Evolutionary conservation across 768 basidiomycete genomes (phyloP).

Genomic region (Mycena haematopus): DNA sequence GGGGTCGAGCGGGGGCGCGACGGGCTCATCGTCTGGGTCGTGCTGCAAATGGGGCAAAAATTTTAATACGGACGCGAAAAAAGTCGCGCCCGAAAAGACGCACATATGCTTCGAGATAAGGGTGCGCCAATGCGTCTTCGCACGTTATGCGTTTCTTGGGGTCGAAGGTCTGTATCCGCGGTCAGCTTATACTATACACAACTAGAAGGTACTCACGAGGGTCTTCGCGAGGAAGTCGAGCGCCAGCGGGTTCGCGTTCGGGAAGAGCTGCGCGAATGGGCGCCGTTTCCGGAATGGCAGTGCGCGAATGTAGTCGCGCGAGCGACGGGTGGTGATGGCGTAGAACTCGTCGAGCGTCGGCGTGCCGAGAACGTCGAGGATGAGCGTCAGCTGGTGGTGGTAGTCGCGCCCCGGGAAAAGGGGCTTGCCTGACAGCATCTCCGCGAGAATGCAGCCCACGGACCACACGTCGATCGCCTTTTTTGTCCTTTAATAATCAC

Average conservation of each 20-base stretch:
- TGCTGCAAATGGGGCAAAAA: slow-evolving; percentile 47
- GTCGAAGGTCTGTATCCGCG: slow-evolving; percentile 78
- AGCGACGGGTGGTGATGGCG: slow-evolving; percentile 90
- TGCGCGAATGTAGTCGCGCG: slow-evolving; percentile 95
- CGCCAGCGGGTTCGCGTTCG: slow-evolving; percentile 85
- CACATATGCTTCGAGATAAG: slow-evolving; percentile 88
- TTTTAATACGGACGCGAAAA: not conserved
- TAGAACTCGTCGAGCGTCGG: slow-evolving; percentile 98
- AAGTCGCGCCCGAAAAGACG: not conserved
- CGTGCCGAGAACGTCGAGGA: slow-evolving; percentile 96
- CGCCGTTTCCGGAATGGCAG: slow-evolving; percentile 91
- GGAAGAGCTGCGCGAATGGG: slow-evolving; percentile 86
- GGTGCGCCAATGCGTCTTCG: slow-evolving; percentile 91
- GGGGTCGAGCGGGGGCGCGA: slow-evolving; percentile 92
- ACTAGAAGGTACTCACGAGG: slow-evolving; percentile 6
- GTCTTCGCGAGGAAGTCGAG: slow-evolving; percentile 55
- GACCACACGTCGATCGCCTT: slow-evolving; percentile 87
- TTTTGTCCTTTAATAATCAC: not conserved
- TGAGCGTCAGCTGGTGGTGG: slow-evolving; percentile 94
- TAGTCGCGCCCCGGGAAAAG: slow-evolving; percentile 97
- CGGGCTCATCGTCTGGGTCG: slow-evolving; percentile 96
- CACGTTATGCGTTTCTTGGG: slow-evolving; percentile 96
- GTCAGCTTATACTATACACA: slow-evolving; percentile 7
- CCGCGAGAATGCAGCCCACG: slow-evolving; percentile 87
- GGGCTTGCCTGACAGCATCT: slow-evolving; percentile 97